phyloP scores from a whole-genome alignment of 1,139 yeast species.

The Nakaseomyces delphensis region DNA sequence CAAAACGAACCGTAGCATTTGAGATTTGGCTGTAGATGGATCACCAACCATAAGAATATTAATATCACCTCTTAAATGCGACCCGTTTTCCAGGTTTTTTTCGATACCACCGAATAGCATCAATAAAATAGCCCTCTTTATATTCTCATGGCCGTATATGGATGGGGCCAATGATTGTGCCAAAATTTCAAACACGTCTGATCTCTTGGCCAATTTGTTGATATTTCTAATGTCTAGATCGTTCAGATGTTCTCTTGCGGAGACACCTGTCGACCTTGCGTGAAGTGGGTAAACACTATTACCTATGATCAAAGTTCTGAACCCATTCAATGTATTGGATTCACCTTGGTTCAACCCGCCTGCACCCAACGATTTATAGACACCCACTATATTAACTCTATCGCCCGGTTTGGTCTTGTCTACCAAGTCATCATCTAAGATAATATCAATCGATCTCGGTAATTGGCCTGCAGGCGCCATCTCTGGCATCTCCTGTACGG shows the following conservation, averaged over 20 bases:
- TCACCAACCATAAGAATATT: conserved; percentile 96
- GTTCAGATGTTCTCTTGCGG: conserved; percentile 65
- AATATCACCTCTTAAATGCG: conserved; percentile 97
- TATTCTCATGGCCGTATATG: conserved; percentile 85
- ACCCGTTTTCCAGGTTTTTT: conserved; percentile 87
- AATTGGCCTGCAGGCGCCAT: conserved; percentile 97
- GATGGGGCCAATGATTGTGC: conserved; percentile 91
- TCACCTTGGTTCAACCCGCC: conserved; percentile 36
- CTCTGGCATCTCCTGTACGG: conserved; percentile 98
- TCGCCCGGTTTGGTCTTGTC: conserved; percentile 95
- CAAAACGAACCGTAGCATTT: conserved; percentile 83
- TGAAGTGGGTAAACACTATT: conserved; percentile 85
- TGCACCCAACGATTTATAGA: conserved; percentile 85
- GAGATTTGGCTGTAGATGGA: conserved; percentile 97
- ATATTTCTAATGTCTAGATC: conserved; percentile 83
- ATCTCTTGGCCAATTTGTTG: conserved; percentile 61
- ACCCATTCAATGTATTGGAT: conserved; percentile 53
- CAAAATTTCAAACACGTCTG: conserved; percentile 66
- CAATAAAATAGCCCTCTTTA: conserved; percentile 82
- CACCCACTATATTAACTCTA: conserved; percentile 89
- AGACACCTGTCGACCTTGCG: conserved; percentile 79
- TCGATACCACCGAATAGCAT: conserved; percentile 94
- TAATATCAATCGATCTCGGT: conserved; percentile 85
- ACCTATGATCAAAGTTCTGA: conserved; percentile 73
- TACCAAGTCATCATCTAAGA: conserved; percentile 88